Evolutionary conservation across 257 asterid species (phyloP).

Genomic region (Nicotiana sylvestris): DNA sequence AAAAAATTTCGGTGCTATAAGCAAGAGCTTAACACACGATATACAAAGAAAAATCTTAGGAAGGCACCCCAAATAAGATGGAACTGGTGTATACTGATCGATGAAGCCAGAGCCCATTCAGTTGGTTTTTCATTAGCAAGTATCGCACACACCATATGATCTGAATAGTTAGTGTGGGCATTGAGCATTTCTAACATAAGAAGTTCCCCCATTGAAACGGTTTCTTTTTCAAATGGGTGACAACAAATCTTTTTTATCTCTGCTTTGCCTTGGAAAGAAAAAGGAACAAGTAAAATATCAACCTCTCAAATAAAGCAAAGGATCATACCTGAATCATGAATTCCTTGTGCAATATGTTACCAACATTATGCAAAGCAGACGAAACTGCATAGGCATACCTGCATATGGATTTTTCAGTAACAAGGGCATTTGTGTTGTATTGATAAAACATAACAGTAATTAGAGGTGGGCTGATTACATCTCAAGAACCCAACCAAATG

Average conservation of each 20-base stretch:
- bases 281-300: background rate
- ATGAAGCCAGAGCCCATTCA: background rate
- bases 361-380: conserved; percentile 79
- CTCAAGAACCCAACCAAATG: conserved; percentile 99
- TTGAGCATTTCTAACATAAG: background rate
- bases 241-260: background rate
- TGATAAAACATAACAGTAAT: background rate
- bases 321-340: conserved; percentile 89
- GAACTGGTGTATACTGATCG: background rate
- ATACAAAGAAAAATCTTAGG: background rate
- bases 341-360: conserved; percentile 76
- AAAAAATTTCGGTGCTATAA: background rate
- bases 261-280: background rate
- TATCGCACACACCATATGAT: background rate
- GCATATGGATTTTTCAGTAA: conserved; percentile 19
- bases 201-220: background rate
- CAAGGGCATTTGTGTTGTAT: background rate
- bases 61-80: background rate
- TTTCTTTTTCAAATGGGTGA: background rate
- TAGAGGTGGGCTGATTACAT: conserved; percentile 43
- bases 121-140: background rate
- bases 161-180: background rate
- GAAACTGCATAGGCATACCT: conserved; percentile 96
- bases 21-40: background rate
- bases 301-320: background rate